Evolutionary conservation across 192 early-diverging fungal genomes (phyloP).

Genomic region (Allomyces macrogynus): DNA sequence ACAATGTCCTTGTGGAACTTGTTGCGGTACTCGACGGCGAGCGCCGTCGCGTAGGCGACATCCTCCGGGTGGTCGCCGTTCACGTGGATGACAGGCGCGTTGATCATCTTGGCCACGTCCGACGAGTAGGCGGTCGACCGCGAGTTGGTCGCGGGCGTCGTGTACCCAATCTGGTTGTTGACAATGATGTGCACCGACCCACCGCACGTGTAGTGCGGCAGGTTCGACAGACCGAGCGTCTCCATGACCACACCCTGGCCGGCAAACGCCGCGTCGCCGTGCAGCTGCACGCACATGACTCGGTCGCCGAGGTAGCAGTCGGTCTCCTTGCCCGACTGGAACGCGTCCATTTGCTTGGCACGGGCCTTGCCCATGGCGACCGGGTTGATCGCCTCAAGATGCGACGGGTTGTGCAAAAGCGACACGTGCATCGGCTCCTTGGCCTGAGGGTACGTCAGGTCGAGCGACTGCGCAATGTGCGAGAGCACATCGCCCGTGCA

Average conservation of each 20-base stretch:
- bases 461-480: slow-evolving; percentile 64
- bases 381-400: slow-evolving; percentile 91
- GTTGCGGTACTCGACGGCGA: slow-evolving; percentile 80
- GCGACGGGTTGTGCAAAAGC: slow-evolving; percentile 90
- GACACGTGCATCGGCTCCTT: slow-evolving; percentile 51
- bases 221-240: slow-evolving; percentile 80
- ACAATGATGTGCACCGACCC: slow-evolving; percentile 94
- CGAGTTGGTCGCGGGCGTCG: slow-evolving; percentile 86
- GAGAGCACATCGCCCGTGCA: slow-evolving; percentile 80
- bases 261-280: slow-evolving; percentile 80
- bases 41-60: slow-evolving; percentile 58
- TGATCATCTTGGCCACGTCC: slow-evolving; percentile 92
- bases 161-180: slow-evolving; percentile 96
- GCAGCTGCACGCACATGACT: slow-evolving; percentile 82
- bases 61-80: slow-evolving; percentile 91
- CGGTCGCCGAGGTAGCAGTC: slow-evolving; percentile 77
- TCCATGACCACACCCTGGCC: slow-evolving; percentile 90
- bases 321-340: slow-evolving; percentile 33
- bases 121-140: slow-evolving; percentile 77
- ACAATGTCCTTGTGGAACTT: slow-evolving; percentile 90
- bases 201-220: slow-evolving; percentile 86
- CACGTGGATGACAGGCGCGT: slow-evolving; percentile 86
- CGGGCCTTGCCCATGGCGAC: slow-evolving; percentile 90
- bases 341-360: slow-evolving; percentile 74
- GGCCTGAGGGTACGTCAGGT: slow-evolving; percentile 43